Evolutionary conservation across 352 stramenopile genomes (phyloP).

Genomic region (Pythium coloratum): DNA sequence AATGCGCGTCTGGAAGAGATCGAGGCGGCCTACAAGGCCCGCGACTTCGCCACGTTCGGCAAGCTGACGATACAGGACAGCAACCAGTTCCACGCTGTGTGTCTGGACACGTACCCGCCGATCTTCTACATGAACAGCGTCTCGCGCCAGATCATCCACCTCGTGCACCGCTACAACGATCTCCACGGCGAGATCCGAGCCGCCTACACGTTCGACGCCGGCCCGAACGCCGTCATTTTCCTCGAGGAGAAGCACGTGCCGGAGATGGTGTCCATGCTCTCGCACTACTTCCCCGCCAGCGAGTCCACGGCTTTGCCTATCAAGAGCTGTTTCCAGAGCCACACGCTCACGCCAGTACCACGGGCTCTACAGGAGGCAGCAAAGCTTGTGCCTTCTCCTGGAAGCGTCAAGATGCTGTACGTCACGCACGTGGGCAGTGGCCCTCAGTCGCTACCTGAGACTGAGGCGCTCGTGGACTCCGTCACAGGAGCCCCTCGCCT

Average conservation of each 20-base stretch:
- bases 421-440: conserved; percentile 62
- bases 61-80: conserved; percentile 98
- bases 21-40: conserved; percentile 83
- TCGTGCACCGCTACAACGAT: conserved; percentile 96
- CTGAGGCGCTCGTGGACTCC: conserved; percentile 53
- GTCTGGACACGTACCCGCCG: conserved; percentile 96
- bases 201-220: conserved; percentile 99
- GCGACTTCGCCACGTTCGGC: conserved; percentile 95
- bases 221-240: conserved; percentile 97
- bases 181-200: conserved; percentile 63
- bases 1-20: conserved; percentile 86
- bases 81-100: conserved; percentile 98
- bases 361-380: conserved; percentile 9
- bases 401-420: conserved; percentile 69
- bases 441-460: conserved; percentile 33
- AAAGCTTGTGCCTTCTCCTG: conserved; percentile 7
- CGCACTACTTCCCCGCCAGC: conserved; percentile 45
- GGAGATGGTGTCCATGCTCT: conserved; percentile 59
- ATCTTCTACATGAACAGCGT: conserved; percentile 99
- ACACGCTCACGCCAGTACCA: background rate
- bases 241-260: conserved; percentile 67
- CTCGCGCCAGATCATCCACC: conserved; percentile 68
- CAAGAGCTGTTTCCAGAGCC: conserved; percentile 25
- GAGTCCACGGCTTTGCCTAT: conserved; percentile 17
- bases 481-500: conserved; percentile 36